Percentiles rank a stretch among this genome's conserved stretches.
These are phyloP conservation scores for Trichoderma asperellum DNA, from an alignment of 2,329 filamentous ascomycete species.

Conservation along the genomic window DNA sequence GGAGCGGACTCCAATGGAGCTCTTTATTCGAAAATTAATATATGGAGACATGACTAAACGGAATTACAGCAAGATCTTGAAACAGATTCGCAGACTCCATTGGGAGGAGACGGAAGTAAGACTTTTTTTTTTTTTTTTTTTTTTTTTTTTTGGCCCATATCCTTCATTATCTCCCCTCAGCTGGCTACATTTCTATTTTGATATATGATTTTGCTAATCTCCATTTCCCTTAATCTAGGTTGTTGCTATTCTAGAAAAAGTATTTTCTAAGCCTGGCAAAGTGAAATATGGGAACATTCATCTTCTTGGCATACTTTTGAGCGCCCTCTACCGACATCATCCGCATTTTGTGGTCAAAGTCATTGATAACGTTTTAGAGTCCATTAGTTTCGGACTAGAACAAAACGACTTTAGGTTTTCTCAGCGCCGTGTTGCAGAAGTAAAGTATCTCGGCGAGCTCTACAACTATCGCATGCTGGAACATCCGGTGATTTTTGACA, in stretches of 20 bases:
- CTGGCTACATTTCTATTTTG: neutral
- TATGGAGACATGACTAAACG: conserved; percentile 94
- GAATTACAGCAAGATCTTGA: conserved; percentile 90
- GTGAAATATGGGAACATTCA: conserved; percentile 98
- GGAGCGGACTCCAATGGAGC: conserved; percentile 88
- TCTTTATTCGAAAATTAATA: conserved; percentile 89
- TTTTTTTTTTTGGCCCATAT: neutral
- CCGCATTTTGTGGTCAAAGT: conserved; percentile 88
- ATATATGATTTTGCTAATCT: conserved; percentile 4
- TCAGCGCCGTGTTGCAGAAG: conserved; percentile 89
- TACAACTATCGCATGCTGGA: conserved; percentile 98
- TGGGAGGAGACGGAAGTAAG: conserved; percentile 88
- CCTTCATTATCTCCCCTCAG: neutral
- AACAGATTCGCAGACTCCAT: conserved; percentile 91
- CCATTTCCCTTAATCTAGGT: conserved; percentile 50
- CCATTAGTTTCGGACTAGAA: conserved; percentile 84
- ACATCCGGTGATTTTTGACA: conserved; percentile 92
- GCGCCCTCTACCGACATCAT: conserved; percentile 88
- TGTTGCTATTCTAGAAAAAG: conserved; percentile 78
- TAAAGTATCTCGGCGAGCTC: conserved; percentile 93
- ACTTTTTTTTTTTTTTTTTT: too few species aligned
- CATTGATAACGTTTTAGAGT: conserved; percentile 89
- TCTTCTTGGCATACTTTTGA: conserved; percentile 84
- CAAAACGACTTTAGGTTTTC: conserved; percentile 98
- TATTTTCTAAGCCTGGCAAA: conserved; percentile 95